Evolutionary conservation across 306 rosid species (phyloP).

Genomic region (Quercus gilva): DNA sequence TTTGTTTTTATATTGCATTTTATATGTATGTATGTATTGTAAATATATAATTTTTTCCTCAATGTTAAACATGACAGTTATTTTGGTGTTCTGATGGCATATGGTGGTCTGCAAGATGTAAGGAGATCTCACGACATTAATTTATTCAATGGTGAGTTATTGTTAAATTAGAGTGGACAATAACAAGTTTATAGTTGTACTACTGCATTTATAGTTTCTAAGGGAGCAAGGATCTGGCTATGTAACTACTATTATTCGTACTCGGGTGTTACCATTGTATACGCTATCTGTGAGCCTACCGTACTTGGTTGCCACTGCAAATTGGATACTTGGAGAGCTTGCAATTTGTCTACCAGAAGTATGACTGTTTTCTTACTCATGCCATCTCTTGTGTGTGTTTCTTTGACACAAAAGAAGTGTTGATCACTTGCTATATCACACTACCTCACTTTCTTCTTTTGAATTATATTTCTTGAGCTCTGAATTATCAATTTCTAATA

Average conservation of each 20-base stretch:
- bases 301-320: slow-evolving; percentile 75
- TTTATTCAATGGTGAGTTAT: slow-evolving; percentile 8
- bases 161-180: slow-evolving; percentile 14
- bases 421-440: not conserved
- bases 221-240: slow-evolving; percentile 73
- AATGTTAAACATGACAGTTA: slow-evolving; percentile 55
- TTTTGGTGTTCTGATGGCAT: slow-evolving; percentile 82
- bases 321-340: slow-evolving; percentile 94
- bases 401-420: not conserved
- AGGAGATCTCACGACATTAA: slow-evolving; percentile 38
- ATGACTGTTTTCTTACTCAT: slow-evolving; percentile 30
- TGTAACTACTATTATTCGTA: slow-evolving; percentile 44
- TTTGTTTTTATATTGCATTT: not conserved
- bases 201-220: slow-evolving; percentile 60
- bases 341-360: slow-evolving; percentile 85
- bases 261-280: slow-evolving; percentile 73
- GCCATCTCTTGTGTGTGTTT: slow-evolving; percentile 16
- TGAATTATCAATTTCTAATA: slow-evolving; percentile 1
- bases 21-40: not conserved
- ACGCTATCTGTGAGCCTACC: slow-evolving; percentile 42
- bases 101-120: slow-evolving; percentile 82
- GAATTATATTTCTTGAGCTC: not conserved
- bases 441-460: not conserved
- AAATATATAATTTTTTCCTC: not conserved
- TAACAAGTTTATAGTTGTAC: not conserved